Conservation (phyloP, 441 rosid species). For the Pelargonium cotyledonis region DNA sequence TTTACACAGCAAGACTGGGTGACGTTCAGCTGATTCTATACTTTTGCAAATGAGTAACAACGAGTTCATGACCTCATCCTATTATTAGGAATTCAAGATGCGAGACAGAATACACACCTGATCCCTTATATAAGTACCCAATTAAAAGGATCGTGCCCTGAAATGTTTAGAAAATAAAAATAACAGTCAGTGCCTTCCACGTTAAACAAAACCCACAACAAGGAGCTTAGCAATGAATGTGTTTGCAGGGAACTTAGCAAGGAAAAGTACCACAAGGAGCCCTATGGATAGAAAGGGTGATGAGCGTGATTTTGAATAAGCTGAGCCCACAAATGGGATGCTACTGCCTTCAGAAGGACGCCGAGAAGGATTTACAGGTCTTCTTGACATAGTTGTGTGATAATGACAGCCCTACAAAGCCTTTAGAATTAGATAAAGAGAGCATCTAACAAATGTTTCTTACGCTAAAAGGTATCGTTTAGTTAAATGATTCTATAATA, state of each 20-base stretch:
- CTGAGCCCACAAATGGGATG: constrained; percentile 56
- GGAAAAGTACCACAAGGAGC: constrained; percentile 48
- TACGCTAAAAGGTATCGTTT: too few species aligned
- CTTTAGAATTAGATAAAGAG: background rate
- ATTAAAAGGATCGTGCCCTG: constrained; percentile 41
- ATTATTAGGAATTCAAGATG: background rate
- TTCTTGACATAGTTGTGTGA: constrained; percentile 58
- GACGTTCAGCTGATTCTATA: background rate
- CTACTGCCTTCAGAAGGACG: constrained; percentile 65
- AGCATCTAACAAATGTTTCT: background rate
- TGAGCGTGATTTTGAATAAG: constrained; percentile 74
- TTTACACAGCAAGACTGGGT: background rate
- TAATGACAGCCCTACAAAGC: constrained; percentile 10
- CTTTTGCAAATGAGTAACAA: background rate
- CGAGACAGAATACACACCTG: constrained; percentile 35
- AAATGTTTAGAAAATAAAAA: constrained; percentile 8
- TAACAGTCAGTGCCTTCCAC: background rate
- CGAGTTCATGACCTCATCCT: background rate
- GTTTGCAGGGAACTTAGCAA: background rate
- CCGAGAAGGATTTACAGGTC: constrained; percentile 65
- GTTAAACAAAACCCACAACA: background rate
- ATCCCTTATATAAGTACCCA: constrained; percentile 30
- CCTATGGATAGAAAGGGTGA: constrained; percentile 60
- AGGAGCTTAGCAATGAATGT: too few species aligned
- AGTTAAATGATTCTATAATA: too few species aligned